phyloP scores from a whole-genome alignment of 176 grass and related monocot species.

The Leersia perrieri region DNA sequence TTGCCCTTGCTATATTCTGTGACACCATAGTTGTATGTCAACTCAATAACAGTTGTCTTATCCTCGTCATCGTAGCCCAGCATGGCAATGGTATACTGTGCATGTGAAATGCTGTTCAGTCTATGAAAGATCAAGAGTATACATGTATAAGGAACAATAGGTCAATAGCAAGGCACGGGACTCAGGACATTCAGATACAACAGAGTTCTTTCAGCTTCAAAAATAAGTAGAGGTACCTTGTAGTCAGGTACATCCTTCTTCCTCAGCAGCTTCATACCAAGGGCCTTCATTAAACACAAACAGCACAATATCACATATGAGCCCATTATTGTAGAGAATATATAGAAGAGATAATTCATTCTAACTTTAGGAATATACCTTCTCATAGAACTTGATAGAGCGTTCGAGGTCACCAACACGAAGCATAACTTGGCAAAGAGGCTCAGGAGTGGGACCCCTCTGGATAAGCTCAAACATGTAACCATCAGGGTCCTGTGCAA shows the following conservation, averaged over 20 bases:
- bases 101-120: conserved; percentile 26
- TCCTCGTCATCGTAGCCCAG: conserved; percentile 83
- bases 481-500: conserved; percentile 88
- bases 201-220: not conserved
- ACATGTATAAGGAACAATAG: conserved; percentile 1
- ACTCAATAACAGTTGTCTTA: conserved; percentile 80
- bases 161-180: not conserved
- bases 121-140: conserved; percentile 4
- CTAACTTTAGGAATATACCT: conserved; percentile 47
- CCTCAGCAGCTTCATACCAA: conserved; percentile 93
- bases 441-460: conserved; percentile 76
- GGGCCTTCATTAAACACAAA: conserved; percentile 52
- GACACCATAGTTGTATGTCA: conserved; percentile 94
- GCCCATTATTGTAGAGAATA: not conserved
- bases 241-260: conserved; percentile 82
- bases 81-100: conserved; percentile 88
- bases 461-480: conserved; percentile 95
- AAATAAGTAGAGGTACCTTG: conserved; percentile 54
- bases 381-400: conserved; percentile 91
- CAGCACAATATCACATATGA: not conserved
- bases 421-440: conserved; percentile 99
- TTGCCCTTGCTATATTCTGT: conserved; percentile 95
- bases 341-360: not conserved
- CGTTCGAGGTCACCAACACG: conserved; percentile 90
- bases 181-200: not conserved